A percentile compares a stretch with the other conserved stretches of the same genome.
phyloP scores from a whole-genome alignment of 140 eudicot species.

The Bidens hawaiensis region DNA sequence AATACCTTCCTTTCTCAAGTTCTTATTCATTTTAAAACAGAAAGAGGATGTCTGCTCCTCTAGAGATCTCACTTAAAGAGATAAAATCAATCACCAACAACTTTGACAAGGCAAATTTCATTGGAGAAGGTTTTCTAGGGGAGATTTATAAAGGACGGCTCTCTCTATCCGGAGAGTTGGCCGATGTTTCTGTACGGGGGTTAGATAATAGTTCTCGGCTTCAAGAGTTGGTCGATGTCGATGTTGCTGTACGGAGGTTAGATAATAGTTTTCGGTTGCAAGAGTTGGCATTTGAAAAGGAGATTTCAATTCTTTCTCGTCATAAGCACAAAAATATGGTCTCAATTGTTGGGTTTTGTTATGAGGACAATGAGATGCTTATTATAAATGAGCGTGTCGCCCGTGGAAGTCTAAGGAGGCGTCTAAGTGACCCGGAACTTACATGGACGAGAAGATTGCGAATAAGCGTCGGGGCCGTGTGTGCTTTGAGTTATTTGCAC shows the following conservation, averaged over 20 bases:
- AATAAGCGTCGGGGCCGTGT: constrained; percentile 4
- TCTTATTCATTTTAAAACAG: neutral
- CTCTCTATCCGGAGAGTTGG: neutral
- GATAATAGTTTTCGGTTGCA: no score
- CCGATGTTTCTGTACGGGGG: neutral
- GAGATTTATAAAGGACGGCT: neutral
- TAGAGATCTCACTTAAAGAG: neutral
- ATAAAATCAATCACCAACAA: neutral
- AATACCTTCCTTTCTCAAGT: neutral
- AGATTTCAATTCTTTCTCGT: neutral
- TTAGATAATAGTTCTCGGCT: neutral
- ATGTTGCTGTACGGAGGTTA: no score
- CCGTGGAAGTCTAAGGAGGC: neutral
- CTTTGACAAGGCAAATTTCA: neutral
- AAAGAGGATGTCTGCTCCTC: neutral
- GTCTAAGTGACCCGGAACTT: neutral
- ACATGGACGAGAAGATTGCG: constrained; percentile 3
- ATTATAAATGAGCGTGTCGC: neutral
- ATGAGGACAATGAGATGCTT: neutral
- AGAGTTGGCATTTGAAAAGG: neutral
- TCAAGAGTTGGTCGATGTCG: neutral
- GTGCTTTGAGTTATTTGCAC: neutral
- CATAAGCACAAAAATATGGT: neutral
- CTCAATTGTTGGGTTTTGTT: neutral
- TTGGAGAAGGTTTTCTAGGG: neutral